Conservation (phyloP, 345 rosid species). For the Euclidium syriacum region DNA sequence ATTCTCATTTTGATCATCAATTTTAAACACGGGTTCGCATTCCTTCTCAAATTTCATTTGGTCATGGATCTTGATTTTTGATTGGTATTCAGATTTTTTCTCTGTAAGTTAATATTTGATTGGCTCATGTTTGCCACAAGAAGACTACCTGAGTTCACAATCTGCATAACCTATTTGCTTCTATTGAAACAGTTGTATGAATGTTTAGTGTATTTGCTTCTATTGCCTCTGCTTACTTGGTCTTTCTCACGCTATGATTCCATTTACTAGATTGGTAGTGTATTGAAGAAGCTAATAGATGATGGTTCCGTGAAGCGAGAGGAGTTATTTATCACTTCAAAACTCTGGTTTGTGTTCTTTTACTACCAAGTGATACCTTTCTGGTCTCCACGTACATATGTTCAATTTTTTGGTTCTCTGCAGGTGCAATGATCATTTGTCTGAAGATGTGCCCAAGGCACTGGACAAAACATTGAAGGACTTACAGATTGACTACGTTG, state of each 20-base stretch:
- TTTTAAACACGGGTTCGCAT: too few species aligned
- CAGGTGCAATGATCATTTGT: conserved; percentile 42
- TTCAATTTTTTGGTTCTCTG: background rate
- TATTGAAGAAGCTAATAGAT: conserved; percentile 35
- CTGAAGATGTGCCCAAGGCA: conserved; percentile 51
- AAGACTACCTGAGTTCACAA: background rate
- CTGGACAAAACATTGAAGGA: conserved; percentile 40
- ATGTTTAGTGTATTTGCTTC: background rate
- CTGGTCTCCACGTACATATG: background rate
- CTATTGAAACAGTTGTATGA: background rate
- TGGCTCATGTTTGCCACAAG: background rate
- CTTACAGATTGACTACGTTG: conserved; percentile 48
- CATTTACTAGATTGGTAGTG: conserved; percentile 34
- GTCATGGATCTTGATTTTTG: background rate
- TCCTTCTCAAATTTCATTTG: background rate
- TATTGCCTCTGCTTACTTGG: background rate
- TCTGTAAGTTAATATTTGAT: background rate
- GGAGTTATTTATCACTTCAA: conserved; percentile 41
- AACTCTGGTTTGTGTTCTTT: conserved; percentile 35
- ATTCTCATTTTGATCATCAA: too few species aligned
- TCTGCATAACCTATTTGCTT: background rate
- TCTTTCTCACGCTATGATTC: background rate
- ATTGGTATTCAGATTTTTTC: background rate
- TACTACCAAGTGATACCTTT: background rate
- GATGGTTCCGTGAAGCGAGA: conserved; percentile 41